Conservation (phyloP, 2,329 filamentous ascomycete genomes). For the Colletotrichum sojae region DNA sequence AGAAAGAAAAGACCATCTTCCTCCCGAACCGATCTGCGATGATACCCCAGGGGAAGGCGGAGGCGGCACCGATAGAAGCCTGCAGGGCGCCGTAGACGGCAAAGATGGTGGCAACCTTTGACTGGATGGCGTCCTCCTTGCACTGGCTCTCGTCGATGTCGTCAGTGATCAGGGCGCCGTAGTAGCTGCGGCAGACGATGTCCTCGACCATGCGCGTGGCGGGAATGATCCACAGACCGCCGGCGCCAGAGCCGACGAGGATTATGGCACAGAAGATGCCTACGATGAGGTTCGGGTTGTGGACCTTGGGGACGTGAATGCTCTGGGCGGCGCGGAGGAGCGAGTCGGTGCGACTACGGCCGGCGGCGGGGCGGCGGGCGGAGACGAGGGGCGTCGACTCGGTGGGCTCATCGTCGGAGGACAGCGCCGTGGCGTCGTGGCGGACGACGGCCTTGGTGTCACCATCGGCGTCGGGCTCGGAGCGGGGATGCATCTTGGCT, state of each 20-base stretch:
- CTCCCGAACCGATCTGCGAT: conserved; percentile 56
- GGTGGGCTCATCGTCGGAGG: conserved; percentile 12
- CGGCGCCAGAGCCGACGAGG: conserved; percentile 47
- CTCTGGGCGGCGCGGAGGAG: conserved; percentile 23
- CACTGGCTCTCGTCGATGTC: conserved; percentile 55
- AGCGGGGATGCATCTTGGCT: conserved; percentile 23
- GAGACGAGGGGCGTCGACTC: conserved; percentile 33
- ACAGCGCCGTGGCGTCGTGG: conserved; percentile 8
- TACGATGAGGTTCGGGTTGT: conserved; percentile 46
- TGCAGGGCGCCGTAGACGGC: conserved; percentile 49
- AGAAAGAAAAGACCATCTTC: conserved; percentile 50
- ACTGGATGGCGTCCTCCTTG: conserved; percentile 54
- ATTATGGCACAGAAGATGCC: conserved; percentile 49
- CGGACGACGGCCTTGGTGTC: conserved; percentile 10
- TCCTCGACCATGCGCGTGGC: conserved; percentile 54
- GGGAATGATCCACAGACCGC: conserved; percentile 51
- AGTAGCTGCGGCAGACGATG: conserved; percentile 55
- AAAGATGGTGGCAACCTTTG: conserved; percentile 52
- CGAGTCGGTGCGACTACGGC: conserved; percentile 24
- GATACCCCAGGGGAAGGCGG: conserved; percentile 54
- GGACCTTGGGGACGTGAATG: conserved; percentile 44
- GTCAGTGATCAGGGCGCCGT: conserved; percentile 46
- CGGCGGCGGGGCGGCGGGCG: conserved; percentile 14
- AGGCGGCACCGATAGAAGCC: conserved; percentile 49
- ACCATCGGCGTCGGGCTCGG: conserved; percentile 11